Base-by-base conservation (phyloP, 2,329 filamentous ascomycete genomes). In the Cucurbitaria berberidis region DNA sequence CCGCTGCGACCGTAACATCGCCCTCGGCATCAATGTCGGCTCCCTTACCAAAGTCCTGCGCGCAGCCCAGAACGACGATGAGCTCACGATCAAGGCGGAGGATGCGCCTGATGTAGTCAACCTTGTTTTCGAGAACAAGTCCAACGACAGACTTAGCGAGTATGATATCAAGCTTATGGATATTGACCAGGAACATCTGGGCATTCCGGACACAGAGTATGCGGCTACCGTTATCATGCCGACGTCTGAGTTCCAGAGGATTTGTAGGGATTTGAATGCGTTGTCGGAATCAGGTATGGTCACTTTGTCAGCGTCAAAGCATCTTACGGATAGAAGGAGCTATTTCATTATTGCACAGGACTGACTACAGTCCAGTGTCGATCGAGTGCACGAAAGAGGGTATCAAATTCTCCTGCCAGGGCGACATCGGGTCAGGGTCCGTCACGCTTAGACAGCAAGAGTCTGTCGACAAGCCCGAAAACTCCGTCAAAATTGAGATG, bases 111-210 rank as follows among this genome's bases (percentile, higher is more conserved):
- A 99, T 78, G 91, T 93, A 43, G 87, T 99, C 68, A 98, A 96
- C 83, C 82, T 99, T 63, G 85, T 93, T 67, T 99, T 99, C 74
- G 96, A 99, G 86, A 96, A 87, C 82, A 82, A 85, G 63, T 87
- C 89, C 73, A 90, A 86, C 70, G 95, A 99, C 78, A 86, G 95
- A 64, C 86, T 99, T 74, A 96, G 91, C 85, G 96, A 99, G 83
- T 99, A 99, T 77, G 95, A 99, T 78, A 90, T 99, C 79, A 99
- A 99, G 85, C 87, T 99, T 76, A 99, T 99, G 95, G 95, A 99
- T 77, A 99, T 99, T 77, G 95, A 99, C 80, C 96, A 99, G 82
- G 95, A 99, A 84, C 95, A 99, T 78, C 82, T 99, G 78, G 95
- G 95, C 59, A 99, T 99, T 69, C 95, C 95, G 15, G 93, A 99